Conservation (phyloP, 345 rosid species). For the Sonneratia alba region DNA sequence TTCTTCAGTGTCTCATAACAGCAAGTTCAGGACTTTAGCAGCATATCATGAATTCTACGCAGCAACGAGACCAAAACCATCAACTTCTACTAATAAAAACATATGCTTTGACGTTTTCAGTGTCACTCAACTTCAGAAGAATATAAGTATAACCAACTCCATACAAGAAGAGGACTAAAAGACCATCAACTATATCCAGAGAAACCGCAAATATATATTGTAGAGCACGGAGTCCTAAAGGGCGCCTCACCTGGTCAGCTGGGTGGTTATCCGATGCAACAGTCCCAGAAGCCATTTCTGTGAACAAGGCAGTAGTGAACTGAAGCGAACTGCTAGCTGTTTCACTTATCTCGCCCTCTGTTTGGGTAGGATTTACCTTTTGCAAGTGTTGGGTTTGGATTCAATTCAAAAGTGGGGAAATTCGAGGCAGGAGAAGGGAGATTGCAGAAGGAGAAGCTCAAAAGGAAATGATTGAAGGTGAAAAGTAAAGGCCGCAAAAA, state of each 20-base stretch:
- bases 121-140: neutral
- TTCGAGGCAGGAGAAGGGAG: neutral
- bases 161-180: neutral
- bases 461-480: slow-evolving; percentile 13
- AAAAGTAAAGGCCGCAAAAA: neutral
- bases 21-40: neutral
- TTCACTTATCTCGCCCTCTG: neutral
- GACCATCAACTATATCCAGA: neutral
- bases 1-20: neutral
- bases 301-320: neutral
- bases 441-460: neutral
- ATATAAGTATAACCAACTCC: neutral
- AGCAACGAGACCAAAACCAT: neutral
- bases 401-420: slow-evolving; percentile 4
- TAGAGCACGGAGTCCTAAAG: neutral
- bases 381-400: slow-evolving; percentile 5
- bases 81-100: neutral
- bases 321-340: neutral
- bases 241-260: slow-evolving; percentile 14
- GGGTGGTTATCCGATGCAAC: slow-evolving; percentile 16
- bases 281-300: slow-evolving; percentile 22
- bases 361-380: too few relatives aligned
- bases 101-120: neutral
- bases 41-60: neutral
- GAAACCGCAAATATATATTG: neutral